A percentile compares a stretch with the other conserved stretches of the same genome.
These are phyloP conservation scores for Leptographium galeiforme DNA, from an alignment of 2,329 filamentous ascomycete species.

Conservation along the genomic window DNA sequence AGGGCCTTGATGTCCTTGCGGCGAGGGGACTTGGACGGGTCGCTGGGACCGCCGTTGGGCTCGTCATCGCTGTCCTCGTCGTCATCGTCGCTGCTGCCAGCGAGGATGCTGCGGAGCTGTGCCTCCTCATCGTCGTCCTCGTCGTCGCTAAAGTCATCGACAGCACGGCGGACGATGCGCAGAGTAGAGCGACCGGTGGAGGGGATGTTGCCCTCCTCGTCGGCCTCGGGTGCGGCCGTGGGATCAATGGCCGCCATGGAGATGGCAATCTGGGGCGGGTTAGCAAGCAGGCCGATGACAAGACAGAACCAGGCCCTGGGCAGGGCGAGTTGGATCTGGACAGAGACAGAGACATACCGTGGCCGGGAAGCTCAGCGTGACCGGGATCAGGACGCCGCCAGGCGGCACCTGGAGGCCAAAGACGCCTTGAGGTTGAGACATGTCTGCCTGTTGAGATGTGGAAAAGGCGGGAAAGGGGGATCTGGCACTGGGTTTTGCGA, in stretches of 20 bases:
- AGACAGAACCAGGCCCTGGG: background rate
- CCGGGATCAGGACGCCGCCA: conserved; percentile 70
- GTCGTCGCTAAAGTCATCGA: conserved; percentile 28
- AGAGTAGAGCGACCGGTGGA: conserved; percentile 66
- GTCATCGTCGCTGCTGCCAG: conserved; percentile 38
- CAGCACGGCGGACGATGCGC: conserved; percentile 70
- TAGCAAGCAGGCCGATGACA: background rate
- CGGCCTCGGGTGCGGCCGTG: conserved; percentile 56
- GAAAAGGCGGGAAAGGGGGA: background rate
- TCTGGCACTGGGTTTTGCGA: background rate
- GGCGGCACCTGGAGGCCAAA: conserved; percentile 87
- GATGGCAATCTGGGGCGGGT: conserved; percentile 62
- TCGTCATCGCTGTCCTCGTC: conserved; percentile 52
- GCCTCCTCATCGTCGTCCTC: conserved; percentile 42
- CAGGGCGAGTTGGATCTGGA: background rate
- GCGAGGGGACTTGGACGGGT: conserved; percentile 73
- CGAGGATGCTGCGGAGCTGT: conserved; percentile 43
- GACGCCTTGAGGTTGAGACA: conserved; percentile 25
- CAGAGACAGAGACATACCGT: conserved; percentile 45
- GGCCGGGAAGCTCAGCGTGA: conserved; percentile 64
- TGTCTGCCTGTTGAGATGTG: conserved; percentile 1
- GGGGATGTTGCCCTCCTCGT: conserved; percentile 47
- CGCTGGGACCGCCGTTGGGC: conserved; percentile 78
- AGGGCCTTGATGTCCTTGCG: conserved; percentile 67
- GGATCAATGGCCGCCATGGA: conserved; percentile 98